Conservation (phyloP, 371 early-diverging fungal species). For the Capillidium heterosporum region DNA sequence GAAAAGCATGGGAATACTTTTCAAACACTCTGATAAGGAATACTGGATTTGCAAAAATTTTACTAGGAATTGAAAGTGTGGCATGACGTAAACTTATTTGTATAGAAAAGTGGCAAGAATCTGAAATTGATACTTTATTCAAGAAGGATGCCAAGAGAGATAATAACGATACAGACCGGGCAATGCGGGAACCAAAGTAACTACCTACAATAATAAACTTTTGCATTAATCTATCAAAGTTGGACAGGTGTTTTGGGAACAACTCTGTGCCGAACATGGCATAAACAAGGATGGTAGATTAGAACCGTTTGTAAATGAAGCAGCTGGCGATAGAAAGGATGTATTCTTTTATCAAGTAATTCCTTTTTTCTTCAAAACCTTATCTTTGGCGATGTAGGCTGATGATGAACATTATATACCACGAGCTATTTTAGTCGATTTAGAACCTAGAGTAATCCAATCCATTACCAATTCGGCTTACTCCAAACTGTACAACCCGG, state of each 20-base stretch:
- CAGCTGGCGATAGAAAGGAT: conserved; percentile 84
- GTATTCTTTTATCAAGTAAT: conserved; percentile 96
- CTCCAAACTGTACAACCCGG: conserved; percentile 73
- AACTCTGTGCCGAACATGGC: conserved; percentile 80
- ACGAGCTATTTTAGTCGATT: conserved; percentile 73
- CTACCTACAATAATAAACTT: background rate
- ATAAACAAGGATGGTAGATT: conserved; percentile 66
- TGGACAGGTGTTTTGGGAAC: conserved; percentile 86
- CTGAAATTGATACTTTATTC: too few relatives aligned
- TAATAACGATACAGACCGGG: conserved; percentile 88
- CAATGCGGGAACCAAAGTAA: conserved; percentile 95
- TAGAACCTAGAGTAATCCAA: conserved; percentile 83
- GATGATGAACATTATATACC: conserved; percentile 92
- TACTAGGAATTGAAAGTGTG: too few relatives aligned
- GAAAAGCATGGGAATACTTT: too few relatives aligned
- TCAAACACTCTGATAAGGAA: too few relatives aligned
- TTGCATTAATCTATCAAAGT: conserved; percentile 22
- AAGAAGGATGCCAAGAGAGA: conserved; percentile 57
- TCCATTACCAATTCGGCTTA: conserved; percentile 47
- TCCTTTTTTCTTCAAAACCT: too few relatives aligned
- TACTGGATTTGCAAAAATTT: too few relatives aligned
- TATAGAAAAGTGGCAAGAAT: too few relatives aligned
- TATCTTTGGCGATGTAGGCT: conserved; percentile 28
- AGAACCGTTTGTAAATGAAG: conserved; percentile 72
- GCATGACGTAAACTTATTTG: too few relatives aligned